Conservation (phyloP, 305 asterid species). For the Fraxinus dipetala region DNA sequence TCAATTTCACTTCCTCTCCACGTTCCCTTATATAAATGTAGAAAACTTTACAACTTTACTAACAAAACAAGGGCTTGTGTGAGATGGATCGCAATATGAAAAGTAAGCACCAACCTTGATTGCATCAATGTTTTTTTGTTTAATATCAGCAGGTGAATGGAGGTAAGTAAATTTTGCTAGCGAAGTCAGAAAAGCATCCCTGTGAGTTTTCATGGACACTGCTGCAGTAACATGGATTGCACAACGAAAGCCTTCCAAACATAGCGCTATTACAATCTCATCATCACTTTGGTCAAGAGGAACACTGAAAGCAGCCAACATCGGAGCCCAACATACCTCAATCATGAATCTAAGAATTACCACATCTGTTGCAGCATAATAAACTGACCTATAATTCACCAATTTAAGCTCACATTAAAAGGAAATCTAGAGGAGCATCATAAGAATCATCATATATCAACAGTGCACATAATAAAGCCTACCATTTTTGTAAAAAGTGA, state of each 20-base stretch:
- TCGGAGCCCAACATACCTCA: constrained; percentile 99
- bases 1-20: neutral
- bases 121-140: constrained; percentile 92
- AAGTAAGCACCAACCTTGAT: constrained; percentile 66
- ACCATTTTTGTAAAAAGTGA: neutral
- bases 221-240: constrained; percentile 97
- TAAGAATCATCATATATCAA: constrained; percentile 20
- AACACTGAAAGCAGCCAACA: constrained; percentile 99
- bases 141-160: constrained; percentile 97
- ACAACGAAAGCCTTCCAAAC: constrained; percentile 85
- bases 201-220: constrained; percentile 97
- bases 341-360: constrained; percentile 94
- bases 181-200: constrained; percentile 97
- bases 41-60: neutral
- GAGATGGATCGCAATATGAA: neutral
- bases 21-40: neutral
- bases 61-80: neutral
- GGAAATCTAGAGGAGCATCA: constrained; percentile 9
- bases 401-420: constrained; percentile 34
- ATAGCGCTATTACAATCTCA: constrained; percentile 64
- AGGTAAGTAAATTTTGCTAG: constrained; percentile 96
- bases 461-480: constrained; percentile 1
- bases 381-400: constrained; percentile 77
- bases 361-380: constrained; percentile 94
- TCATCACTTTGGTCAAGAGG: constrained; percentile 97